Conservation (phyloP, 371 early-diverging fungal species). For the Haplosporangium sp. region DNA sequence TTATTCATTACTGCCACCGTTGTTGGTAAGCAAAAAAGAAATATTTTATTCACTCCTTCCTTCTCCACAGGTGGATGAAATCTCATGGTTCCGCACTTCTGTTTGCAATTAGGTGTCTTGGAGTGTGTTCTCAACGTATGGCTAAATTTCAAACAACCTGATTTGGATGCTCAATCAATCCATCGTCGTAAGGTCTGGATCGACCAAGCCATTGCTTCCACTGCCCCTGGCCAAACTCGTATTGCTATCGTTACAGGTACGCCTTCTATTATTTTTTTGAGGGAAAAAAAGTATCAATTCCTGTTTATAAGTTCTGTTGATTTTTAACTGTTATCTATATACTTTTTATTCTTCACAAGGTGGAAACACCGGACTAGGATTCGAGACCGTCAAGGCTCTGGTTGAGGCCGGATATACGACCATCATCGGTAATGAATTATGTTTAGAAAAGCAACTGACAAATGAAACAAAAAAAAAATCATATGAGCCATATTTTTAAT, state of each 20-base stretch:
- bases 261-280: neutral
- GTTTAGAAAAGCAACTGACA: neutral
- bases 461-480: neutral
- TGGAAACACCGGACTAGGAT: conserved; percentile 51
- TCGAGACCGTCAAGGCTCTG: conserved; percentile 45
- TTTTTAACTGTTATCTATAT: neutral
- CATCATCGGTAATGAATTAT: conserved; percentile 25
- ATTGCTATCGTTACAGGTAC: conserved; percentile 51
- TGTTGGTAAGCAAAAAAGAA: conserved; percentile 27
- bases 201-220: conserved; percentile 23
- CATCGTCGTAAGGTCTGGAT: conserved; percentile 46
- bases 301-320: neutral
- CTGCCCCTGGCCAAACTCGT: conserved; percentile 8
- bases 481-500: neutral
- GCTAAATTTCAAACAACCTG: conserved; percentile 26
- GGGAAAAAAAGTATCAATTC: neutral
- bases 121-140: conserved; percentile 37
- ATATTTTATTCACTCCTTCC: too few relatives aligned
- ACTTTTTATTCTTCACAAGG: conserved; percentile 11
- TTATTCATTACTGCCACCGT: conserved; percentile 12
- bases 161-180: conserved; percentile 15
- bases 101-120: conserved; percentile 26
- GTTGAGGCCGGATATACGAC: conserved; percentile 46
- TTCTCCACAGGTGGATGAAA: neutral
- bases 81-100: neutral